phyloP scores from a whole-genome alignment of 345 rosid species.

The Nephelium lappaceum region DNA sequence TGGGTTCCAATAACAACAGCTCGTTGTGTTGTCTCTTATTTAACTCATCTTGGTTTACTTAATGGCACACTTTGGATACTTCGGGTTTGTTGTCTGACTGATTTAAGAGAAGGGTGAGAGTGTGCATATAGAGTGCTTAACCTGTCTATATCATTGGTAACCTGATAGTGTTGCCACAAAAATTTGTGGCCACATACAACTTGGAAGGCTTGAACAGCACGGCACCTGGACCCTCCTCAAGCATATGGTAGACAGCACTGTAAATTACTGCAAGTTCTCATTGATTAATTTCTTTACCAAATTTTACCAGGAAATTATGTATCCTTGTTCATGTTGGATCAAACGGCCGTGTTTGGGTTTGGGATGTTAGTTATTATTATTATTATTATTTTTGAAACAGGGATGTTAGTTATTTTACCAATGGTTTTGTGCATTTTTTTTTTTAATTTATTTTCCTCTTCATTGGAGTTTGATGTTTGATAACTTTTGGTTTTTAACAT shows the following conservation, averaged over 20 bases:
- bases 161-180: not conserved
- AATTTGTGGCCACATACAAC: slow-evolving; percentile 5
- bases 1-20: not conserved
- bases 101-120: not conserved
- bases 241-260: not conserved
- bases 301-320: not conserved
- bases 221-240: not conserved
- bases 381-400: too few relatives aligned
- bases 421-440: not conserved
- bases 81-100: slow-evolving; percentile 8
- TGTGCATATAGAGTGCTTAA: too few relatives aligned
- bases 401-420: not conserved
- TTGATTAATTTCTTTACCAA: not conserved
- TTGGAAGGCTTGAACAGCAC: not conserved
- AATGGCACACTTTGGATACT: not conserved
- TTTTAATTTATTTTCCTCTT: too few relatives aligned
- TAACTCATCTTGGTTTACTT: not conserved
- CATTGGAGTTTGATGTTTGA: not conserved
- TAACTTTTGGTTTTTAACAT: not conserved
- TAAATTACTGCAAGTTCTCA: not conserved
- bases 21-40: not conserved
- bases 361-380: not conserved
- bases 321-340: not conserved
- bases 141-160: not conserved
- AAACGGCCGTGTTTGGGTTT: not conserved